Evolutionary conservation across 805 yeast species (phyloP), one percentile per base, ranked within the genome.

Genomic region (Jamesozyma spencerorum): DNA sequence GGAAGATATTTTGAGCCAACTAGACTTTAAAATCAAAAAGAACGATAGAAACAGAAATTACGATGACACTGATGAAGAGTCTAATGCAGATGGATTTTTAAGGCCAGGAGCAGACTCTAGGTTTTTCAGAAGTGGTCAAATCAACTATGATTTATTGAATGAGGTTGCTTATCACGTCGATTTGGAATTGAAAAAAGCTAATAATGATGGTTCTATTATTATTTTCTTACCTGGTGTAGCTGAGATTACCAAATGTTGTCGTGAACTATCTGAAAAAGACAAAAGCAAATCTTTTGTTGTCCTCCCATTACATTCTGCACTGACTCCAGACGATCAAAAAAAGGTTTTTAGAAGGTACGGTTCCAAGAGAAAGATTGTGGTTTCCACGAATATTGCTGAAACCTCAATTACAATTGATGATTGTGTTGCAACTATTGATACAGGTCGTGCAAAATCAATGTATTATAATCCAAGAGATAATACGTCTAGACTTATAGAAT

Each of bases 361-460:
- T 0, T 47, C 44, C 0, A 80, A 79, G 12, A 69, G 96, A 47
- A 90, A 90, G 50, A 73, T 90, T 30, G 87, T 90, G 11, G 90
- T 83, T 0, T 76, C 95, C 1, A 90, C 98, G 0, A 88, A 90
- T 56, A 85, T 90, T 44, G 98, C 98, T 0, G 98, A 90, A 63
- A 90, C 98, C 0, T 90, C 98, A 13, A 87, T 90, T 48, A 90
- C 98, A 1, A 90, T 90, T 41, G 85, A 95, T 13, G 98, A 90
- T 61, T 85, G 90, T 61, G 95, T 87, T 10, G 94, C 79, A 0
- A 96, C 90, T 1, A 73, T 90, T 33, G 97, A 90, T 55, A 66
- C 84, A 1, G 98, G 98, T 2, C 68, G 86, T 39, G 88, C 85
- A 5, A 90, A 90, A 53, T 78, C 79, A 13, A 74, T 85, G 52